A percentile compares a stretch with the other conserved stretches of the same genome.
Conservation (phyloP, 1,139 yeast genomes). For the Zygosaccharomyces sapae region DNA sequence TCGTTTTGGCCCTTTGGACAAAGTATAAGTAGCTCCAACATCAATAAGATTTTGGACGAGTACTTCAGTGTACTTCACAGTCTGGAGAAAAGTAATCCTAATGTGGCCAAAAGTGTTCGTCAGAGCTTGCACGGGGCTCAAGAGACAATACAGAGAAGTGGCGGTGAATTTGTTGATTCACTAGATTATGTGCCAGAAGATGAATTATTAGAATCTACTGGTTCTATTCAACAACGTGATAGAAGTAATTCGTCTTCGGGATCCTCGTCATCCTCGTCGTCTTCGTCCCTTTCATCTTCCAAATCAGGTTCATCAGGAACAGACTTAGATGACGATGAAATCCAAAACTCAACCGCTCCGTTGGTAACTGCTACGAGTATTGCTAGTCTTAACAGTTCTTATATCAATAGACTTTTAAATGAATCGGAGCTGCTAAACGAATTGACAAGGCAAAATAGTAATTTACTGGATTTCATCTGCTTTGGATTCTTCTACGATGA, state of each 20-base stretch:
- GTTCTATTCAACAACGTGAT: not conserved
- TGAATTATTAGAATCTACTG: conserved; percentile 5
- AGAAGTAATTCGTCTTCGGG: not conserved
- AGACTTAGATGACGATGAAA: conserved; percentile 39
- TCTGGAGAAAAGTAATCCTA: conserved; percentile 19
- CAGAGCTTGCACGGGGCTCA: conserved; percentile 11
- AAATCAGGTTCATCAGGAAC: conserved; percentile 26
- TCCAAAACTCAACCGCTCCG: conserved; percentile 14
- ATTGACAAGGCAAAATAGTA: conserved; percentile 44
- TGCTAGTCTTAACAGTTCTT: conserved; percentile 52
- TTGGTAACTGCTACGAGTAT: conserved; percentile 9
- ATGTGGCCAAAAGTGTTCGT: conserved; percentile 15
- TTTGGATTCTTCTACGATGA: conserved; percentile 38
- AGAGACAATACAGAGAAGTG: conserved; percentile 1
- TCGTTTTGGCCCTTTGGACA: conserved; percentile 49
- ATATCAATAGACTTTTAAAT: conserved; percentile 68
- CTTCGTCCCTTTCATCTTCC: conserved; percentile 13
- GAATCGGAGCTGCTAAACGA: conserved; percentile 53
- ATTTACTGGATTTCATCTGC: conserved; percentile 48
- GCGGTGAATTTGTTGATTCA: not conserved
- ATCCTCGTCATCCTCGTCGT: conserved; percentile 7
- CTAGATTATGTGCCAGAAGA: not conserved
- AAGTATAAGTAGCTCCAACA: conserved; percentile 37
- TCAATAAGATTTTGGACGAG: conserved; percentile 37
- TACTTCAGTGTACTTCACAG: conserved; percentile 35